Evolutionary conservation across 1,284 basidiomycete species (phyloP), one percentile per base, ranked within the genome.

Genomic region (Ustilago bromivora): DNA sequence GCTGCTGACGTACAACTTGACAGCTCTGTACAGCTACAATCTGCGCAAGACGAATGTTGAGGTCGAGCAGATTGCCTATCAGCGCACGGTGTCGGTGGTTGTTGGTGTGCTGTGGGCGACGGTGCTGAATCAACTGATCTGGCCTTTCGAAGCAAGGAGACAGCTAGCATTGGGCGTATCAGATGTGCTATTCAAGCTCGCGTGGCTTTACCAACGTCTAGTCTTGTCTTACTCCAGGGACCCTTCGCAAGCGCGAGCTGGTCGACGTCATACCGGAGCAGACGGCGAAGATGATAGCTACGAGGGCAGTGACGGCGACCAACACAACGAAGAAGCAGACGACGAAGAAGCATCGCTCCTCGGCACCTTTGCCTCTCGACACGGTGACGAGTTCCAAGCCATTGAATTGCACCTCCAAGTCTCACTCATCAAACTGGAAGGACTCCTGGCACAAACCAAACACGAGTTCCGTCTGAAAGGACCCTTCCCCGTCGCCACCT

Each of bases 381-480:
- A 69, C 11, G 64, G 63, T 38, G 80, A 79, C 40, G 77, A 82
- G 46, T 82, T 84, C 19, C 80, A 82, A 32, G 65, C 77, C 32
- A 97, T 95, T 94, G 96, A 98, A 86, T 88, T 98, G 10, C 94
- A 97, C 84, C 88, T 98, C 15, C 96, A 98, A 81, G 92, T 94
- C 79, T 92, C 94, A 82, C 88, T 99, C 41, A 93, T 96, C 55
- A 91, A 93, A 46, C 65, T 79, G 12, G 76, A 84, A 51, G 80
- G 79, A 1, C 88, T 98, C 12, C 88, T 99, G 28, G 90, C 91
- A 11, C 94, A 97, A 81, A 93, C 96, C 0, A 91, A 92, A 79
- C 93, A 96, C 82, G 96, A 99, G 83, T 95, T 95, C 3, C 92
- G 96, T 47, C 87, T 98, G 66, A 99, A 98, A 86, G 82, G 82